These are phyloP conservation scores for Fomitopsis betulina DNA, from an alignment of 1,284 basidiomycete species.

Conservation along the genomic window DNA sequence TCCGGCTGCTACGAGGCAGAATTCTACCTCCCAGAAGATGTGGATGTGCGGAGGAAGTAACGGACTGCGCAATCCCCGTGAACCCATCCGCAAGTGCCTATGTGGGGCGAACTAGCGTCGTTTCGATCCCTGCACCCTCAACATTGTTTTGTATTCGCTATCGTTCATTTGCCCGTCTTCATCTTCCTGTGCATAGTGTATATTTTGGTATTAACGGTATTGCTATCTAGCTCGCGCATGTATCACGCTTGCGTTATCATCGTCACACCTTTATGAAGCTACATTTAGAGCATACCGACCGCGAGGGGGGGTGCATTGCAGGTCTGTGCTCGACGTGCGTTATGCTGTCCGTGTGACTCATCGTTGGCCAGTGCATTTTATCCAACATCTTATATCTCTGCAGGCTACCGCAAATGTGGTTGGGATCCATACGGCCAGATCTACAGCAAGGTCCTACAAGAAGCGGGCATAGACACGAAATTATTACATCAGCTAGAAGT, in stretches of 20 bases:
- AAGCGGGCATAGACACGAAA: conserved; percentile 18
- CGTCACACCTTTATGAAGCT: no score
- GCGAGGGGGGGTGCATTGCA: no score
- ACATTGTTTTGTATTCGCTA: neutral
- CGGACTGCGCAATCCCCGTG: neutral
- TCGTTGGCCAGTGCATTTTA: no score
- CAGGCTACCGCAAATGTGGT: no score
- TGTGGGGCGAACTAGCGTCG: neutral
- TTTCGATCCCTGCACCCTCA: neutral
- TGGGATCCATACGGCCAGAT: conserved; percentile 17
- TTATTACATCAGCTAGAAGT: no score
- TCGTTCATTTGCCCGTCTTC: neutral
- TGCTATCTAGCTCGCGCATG: no score
- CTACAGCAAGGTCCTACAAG: conserved; percentile 17
- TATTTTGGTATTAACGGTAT: neutral
- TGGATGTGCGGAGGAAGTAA: neutral
- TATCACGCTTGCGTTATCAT: no score
- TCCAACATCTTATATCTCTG: no score
- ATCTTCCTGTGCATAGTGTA: neutral
- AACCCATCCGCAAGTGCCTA: neutral
- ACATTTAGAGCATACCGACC: no score
- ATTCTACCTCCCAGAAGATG: conserved; percentile 28
- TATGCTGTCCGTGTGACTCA: no score
- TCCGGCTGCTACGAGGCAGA: conserved; percentile 62
- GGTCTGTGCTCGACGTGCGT: no score